These are phyloP conservation scores for Naganishia kalamii DNA, from an alignment of 768 basidiomycete species.

Conservation along the genomic window DNA sequence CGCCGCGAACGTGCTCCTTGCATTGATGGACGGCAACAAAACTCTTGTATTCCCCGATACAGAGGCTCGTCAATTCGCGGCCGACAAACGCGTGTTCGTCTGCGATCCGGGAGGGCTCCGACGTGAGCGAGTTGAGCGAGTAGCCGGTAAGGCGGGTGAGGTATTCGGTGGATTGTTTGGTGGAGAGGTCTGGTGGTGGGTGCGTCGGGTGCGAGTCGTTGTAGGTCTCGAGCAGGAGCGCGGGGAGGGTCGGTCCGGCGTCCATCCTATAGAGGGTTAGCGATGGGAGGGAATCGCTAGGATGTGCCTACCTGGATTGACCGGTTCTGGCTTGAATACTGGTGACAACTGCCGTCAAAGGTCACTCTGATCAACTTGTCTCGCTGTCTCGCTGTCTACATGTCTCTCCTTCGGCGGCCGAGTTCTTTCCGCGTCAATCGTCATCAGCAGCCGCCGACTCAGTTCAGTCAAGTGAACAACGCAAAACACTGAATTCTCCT, in stretches of 20 bases:
- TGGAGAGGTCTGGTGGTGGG: slow-evolving; percentile 8
- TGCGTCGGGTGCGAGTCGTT: not conserved
- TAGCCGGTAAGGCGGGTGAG: slow-evolving; percentile 62
- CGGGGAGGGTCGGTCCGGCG: not conserved
- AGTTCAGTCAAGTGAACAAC: too few species aligned
- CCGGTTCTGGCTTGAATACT: too few species aligned
- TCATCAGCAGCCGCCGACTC: too few species aligned
- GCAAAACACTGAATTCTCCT: too few species aligned
- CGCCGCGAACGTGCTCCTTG: slow-evolving; percentile 64
- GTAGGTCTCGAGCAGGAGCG: slow-evolving; percentile 1
- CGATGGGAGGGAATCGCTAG: too few species aligned
- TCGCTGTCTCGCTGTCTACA: too few species aligned
- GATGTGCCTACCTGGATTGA: too few species aligned
- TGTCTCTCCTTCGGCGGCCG: too few species aligned
- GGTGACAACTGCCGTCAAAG: too few species aligned
- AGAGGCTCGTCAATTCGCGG: slow-evolving; percentile 79
- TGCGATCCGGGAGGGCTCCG: slow-evolving; percentile 68
- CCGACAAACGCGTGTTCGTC: slow-evolving; percentile 81
- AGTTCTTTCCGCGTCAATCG: too few species aligned
- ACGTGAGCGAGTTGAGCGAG: slow-evolving; percentile 61
- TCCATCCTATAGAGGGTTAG: too few species aligned
- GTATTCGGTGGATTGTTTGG: slow-evolving; percentile 48
- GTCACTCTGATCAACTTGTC: too few species aligned
- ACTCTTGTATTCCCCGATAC: slow-evolving; percentile 82
- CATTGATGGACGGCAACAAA: slow-evolving; percentile 82